Evolutionary conservation across 495 filamentous ascomycete species (phyloP), one percentile per base, ranked within the genome.

Genomic region (Jackrogersella multiformis): DNA sequence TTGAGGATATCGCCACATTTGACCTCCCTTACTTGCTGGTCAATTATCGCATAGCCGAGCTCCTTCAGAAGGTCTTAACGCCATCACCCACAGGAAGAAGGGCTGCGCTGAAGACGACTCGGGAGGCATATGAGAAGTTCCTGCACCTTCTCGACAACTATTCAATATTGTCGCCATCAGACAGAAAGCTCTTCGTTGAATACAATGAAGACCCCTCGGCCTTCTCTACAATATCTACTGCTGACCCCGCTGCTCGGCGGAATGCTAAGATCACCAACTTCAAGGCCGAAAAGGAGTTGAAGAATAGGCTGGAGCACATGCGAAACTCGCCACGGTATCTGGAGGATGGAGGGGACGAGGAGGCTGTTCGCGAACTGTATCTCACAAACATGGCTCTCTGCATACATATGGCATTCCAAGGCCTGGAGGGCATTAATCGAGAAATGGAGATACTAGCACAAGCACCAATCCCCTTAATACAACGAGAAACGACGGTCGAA

Each of bases 1-100:
- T 97, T 30, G 96, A 98, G 56, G 95, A 99, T 81, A 80, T 98
- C 26, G 82, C 90, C 9, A 94, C 93, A 9, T 84, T 82, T n/a
- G 88, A 95, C 76, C 76, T 99, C 41, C 90, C 89, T 85, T 97
- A 85, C 64, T 71, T 84, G 21, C 68, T 82, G 38, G 72, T 74
- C 44, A 66, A 71, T 64, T 73, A 58, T 64, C 74, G 70, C 70
- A 58, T 76, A 55, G 71, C 71, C 35, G 73, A 77, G 62, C 66
- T 80, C 42, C 54, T 73, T 38, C 72, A 76, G 46, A 80, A 73
- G 61, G 70, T 76, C 41, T 88, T 72, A 77, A 88, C 63, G 80
- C 82, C 72, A 74, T 85, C 66, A 79, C 86, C 72, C 73, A 61
- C 36, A 67, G 83, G 89, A 59, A 89, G 96, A 38, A 89, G 88